Percentiles rank a stretch among this genome's conserved stretches.
Conservation (phyloP, 73 alveolate genomes). For the Halteria grandinella region DNA sequence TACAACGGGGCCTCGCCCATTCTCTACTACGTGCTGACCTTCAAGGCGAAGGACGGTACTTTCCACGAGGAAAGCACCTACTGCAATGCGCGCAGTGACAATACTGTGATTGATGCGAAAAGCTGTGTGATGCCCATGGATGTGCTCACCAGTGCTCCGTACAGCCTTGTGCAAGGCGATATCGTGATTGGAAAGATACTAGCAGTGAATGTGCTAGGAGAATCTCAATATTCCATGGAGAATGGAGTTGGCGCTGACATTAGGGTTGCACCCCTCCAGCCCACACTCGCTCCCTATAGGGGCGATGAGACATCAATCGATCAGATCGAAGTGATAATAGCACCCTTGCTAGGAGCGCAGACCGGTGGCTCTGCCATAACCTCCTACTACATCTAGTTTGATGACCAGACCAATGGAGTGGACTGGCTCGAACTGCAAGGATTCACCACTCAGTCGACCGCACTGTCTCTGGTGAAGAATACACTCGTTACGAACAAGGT, state of each 20-base stretch:
- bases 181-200: constrained; percentile 10
- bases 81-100: constrained; percentile 43
- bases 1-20: constrained; percentile 36
- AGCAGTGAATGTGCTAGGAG: constrained; percentile 38
- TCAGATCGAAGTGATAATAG: constrained; percentile 16
- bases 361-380: constrained; percentile 56
- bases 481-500: background rate
- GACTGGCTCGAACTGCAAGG: constrained; percentile 39
- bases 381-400: constrained; percentile 36
- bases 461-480: background rate
- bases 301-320: constrained; percentile 33
- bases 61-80: constrained; percentile 18
- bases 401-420: background rate
- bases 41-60: background rate
- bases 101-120: background rate
- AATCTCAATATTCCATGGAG: constrained; percentile 1
- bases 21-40: constrained; percentile 8
- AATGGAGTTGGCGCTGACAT: constrained; percentile 34
- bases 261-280: constrained; percentile 28
- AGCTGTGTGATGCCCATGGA: constrained; percentile 40
- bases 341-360: constrained; percentile 12
- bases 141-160: constrained; percentile 7
- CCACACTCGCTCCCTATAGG: constrained; percentile 29
- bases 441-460: background rate
- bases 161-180: constrained; percentile 29